Evolutionary conservation across 306 rosid species (phyloP), one percentile per base, ranked within the genome.

Genomic region (Amphicarpaea edgeworthii): DNA sequence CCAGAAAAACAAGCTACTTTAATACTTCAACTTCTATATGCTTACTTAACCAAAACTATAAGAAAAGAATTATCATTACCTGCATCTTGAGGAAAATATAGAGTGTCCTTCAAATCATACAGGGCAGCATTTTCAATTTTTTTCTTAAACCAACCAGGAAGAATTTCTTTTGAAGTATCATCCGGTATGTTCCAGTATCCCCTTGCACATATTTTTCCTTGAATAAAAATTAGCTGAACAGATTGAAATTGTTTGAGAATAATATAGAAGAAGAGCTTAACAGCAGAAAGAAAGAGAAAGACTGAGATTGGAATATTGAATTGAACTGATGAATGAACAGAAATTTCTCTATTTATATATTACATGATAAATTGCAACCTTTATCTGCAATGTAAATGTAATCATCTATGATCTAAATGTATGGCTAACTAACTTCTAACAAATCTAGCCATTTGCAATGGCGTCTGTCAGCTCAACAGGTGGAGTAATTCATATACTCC

Each of bases 101-200:
- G 78, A 75, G 87, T 63, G 24, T 89, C 87, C 53, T 83, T 86
- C 81, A 90, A 40, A 67, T 87, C 83, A 80, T 82, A 71, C 8
- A 92, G 84, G 61, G 86, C 93, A 54, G 73, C 70, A 47, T 72
- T 83, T 81, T 83, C 83, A 59, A 90, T 77, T 69, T 92, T 88
- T 73, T 82, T 71, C 84, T 70, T 75, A 83, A 95, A 89, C 93
- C 92, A 89, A 57, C 64, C 89, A 49, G 86, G 86, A 49, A 84
- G 72, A 59, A 60, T 68, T 75, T 78, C 71, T 84, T 85, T 88
- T 7, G 92, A 81, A 9, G 85, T 73, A 73, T 64, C 83, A 21
- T 75, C 80, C 3, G 86, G 88, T 73, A 69, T 81, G 85, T 86
- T 82, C 99, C 97, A 90, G 82, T 95, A 95, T 69, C 99, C 97